Base-by-base conservation (phyloP, 805 yeast genomes). In the Starmera caribaea region DNA sequence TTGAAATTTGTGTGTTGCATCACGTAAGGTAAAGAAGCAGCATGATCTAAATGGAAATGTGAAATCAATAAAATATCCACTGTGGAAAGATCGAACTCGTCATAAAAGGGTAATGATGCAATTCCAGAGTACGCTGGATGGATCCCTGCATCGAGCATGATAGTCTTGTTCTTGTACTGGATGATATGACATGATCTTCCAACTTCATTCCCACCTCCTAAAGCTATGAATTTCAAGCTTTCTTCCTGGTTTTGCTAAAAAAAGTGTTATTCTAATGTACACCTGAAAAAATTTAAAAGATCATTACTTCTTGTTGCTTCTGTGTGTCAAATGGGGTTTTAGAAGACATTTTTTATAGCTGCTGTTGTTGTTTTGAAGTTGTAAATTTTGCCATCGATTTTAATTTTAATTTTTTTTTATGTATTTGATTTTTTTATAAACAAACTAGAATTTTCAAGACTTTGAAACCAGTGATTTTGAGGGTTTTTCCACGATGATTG, bases 141-240 rank as follows among this genome's bases (percentile, higher is more conserved):
- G 27, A 92, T 87, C 38, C 99, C 99, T 1, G 98, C 96, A 62
- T 92, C 99, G 38, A 92, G 44, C 98, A 92, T 92, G 37, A 92
- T 81, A 5, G 90, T 89, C 55, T 92, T 90, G 42, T 95, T 96
- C 57, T 87, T 88, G 62, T 82, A 92, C 49, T 84, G 89, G 28
- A 92, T 68, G 34, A 92, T 79, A 55, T 92, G 98, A 55, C 97
- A 90, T 29, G 96, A 86, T 43, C 99, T 66, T 3, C 99, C 99
- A 7, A 92, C 99, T 58, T 92, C 99, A 50, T 83, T 86, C 46
- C 97, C 95, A n/a, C 97, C 99, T 8, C 99, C 99, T 7, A 92
- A 71, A 17, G 95, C 89, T 44, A 84, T 76, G 65, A 92, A 92
- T 56, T 75, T 76, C 44, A 83, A n/a, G 8, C 13, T 32, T 21